Evolutionary conservation across 2,329 filamentous ascomycete species (phyloP).

Genomic region (Salinomyces thailandicus): DNA sequence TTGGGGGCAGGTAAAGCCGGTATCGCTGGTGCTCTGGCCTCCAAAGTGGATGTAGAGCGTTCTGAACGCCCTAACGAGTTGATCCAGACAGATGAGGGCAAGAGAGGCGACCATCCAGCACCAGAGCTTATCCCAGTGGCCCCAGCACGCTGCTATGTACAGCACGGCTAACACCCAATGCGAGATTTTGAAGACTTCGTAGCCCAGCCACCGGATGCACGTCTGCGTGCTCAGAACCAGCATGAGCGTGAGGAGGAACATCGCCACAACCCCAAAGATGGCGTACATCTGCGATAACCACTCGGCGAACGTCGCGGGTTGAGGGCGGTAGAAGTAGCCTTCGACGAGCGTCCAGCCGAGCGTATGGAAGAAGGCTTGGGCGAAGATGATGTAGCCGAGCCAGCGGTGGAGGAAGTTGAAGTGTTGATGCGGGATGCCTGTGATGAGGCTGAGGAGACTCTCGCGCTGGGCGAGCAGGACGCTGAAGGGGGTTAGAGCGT

Average conservation of each 20-base stretch:
- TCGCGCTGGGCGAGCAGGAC: slow-evolving; percentile 59
- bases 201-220: slow-evolving; percentile 57
- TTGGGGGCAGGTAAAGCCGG: slow-evolving; percentile 42
- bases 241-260: slow-evolving; percentile 52
- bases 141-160: slow-evolving; percentile 67
- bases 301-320: slow-evolving; percentile 46
- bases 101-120: slow-evolving; percentile 60
- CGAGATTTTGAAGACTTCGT: slow-evolving; percentile 63
- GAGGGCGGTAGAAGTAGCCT: slow-evolving; percentile 57
- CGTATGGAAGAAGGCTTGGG: slow-evolving; percentile 58
- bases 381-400: slow-evolving; percentile 62
- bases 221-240: slow-evolving; percentile 49
- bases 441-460: slow-evolving; percentile 57
- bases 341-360: slow-evolving; percentile 61
- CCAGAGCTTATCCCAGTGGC: slow-evolving; percentile 57
- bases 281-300: slow-evolving; percentile 59
- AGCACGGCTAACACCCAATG: slow-evolving; percentile 64
- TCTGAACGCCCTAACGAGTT: slow-evolving; percentile 38
- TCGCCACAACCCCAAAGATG: slow-evolving; percentile 61
- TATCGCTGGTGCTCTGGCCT: neutral
- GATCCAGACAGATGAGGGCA: slow-evolving; percentile 55
- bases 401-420: slow-evolving; percentile 72
- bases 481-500: slow-evolving; percentile 61
- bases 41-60: slow-evolving; percentile 5
- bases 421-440: slow-evolving; percentile 60